Evolutionary conservation across 805 yeast species (phyloP).

Genomic region (Ogataea zsoltii): DNA sequence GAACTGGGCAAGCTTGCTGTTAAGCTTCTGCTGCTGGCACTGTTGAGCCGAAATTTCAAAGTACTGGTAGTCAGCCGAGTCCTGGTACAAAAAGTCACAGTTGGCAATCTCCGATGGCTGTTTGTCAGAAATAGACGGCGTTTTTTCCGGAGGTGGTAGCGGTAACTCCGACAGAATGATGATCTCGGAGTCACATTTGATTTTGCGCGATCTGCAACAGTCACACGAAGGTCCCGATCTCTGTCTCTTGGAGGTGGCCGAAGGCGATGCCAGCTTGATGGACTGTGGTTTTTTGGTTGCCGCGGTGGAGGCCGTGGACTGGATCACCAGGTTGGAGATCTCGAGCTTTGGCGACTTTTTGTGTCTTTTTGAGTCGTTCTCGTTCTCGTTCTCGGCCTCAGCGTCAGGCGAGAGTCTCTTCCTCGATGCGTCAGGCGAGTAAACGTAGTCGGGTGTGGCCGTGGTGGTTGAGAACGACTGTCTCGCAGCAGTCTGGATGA

Average conservation of each 20-base stretch:
- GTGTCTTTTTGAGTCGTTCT: slow-evolving; percentile 9
- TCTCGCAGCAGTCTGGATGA: slow-evolving; percentile 34
- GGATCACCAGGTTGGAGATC: slow-evolving; percentile 20
- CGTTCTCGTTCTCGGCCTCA: slow-evolving; percentile 3
- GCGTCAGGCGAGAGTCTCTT: slow-evolving; percentile 7
- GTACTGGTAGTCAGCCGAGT: slow-evolving; percentile 28
- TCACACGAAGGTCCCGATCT: slow-evolving; percentile 77
- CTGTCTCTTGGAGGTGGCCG: slow-evolving; percentile 46
- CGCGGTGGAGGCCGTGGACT: slow-evolving; percentile 1
- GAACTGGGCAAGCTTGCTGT: slow-evolving; percentile 26
- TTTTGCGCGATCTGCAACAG: slow-evolving; percentile 65
- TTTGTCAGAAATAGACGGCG: not conserved
- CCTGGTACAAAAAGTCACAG: slow-evolving; percentile 30
- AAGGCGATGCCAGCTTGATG: slow-evolving; percentile 36
- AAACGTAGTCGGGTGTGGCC: slow-evolving; percentile 6
- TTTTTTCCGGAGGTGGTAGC: not conserved
- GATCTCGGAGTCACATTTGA: slow-evolving; percentile 72
- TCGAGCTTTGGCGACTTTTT: slow-evolving; percentile 25
- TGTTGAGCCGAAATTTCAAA: slow-evolving; percentile 28
- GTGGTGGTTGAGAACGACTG: slow-evolving; percentile 6
- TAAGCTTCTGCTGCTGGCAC: slow-evolving; percentile 17
- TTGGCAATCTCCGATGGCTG: slow-evolving; percentile 30
- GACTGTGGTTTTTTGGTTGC: slow-evolving; percentile 19
- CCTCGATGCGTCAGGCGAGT: slow-evolving; percentile 9
- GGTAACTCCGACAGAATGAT: slow-evolving; percentile 30